phyloP scores from a whole-genome alignment of 1,284 basidiomycete species.

The Fomes fomentarius region DNA sequence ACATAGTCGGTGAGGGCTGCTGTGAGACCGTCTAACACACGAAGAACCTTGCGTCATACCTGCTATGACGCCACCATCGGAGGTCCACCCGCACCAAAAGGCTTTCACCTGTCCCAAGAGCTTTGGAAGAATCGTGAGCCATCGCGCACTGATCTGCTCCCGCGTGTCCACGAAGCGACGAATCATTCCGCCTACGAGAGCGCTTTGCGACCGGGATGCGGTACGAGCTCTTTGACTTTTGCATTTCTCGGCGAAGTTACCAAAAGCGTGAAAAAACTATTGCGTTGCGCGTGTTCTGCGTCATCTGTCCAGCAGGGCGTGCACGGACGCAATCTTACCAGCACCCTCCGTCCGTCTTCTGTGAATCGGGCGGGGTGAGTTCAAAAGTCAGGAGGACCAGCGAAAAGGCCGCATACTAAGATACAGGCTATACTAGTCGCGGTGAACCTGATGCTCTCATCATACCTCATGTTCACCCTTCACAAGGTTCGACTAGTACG shows the following conservation, averaged over 20 bases:
- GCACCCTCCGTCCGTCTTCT: not conserved
- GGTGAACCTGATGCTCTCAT: too few relatives aligned
- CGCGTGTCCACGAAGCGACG: not conserved
- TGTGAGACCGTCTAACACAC: not conserved
- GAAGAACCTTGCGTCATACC: not conserved
- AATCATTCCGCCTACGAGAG: not conserved
- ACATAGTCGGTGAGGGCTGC: not conserved
- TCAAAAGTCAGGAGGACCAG: not conserved
- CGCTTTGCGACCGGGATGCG: not conserved
- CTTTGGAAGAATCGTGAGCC: not conserved
- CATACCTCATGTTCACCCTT: not conserved
- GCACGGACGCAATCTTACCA: too few relatives aligned
- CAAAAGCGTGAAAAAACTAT: not conserved
- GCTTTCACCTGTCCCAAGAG: not conserved
- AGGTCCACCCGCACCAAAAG: not conserved
- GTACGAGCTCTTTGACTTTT: conserved; percentile 2
- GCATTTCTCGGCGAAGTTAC: not conserved
- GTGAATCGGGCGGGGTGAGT: not conserved
- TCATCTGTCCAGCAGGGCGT: too few relatives aligned
- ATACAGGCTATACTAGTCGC: too few relatives aligned
- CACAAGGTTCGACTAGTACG: not conserved
- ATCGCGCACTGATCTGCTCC: not conserved
- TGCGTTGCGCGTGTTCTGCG: not conserved
- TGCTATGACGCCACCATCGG: not conserved
- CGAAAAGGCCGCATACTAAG: not conserved